A percentile compares a stretch with the other conserved stretches of the same genome.
Conservation (phyloP, 2,329 filamentous ascomycete species). For the Alternaria infectoria region DNA sequence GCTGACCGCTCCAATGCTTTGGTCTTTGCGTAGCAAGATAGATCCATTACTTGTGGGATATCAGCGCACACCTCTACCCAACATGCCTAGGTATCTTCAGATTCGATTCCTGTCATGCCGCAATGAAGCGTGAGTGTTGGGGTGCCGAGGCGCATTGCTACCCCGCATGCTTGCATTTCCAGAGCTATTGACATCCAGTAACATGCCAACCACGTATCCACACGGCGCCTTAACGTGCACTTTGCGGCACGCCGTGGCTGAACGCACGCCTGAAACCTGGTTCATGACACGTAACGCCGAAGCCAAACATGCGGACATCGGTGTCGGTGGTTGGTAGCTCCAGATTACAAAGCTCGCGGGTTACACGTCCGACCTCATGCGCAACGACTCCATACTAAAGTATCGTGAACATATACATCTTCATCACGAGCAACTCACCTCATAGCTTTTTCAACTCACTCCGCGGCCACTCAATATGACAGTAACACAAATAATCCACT, state of each 20-base stretch:
- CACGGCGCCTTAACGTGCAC: neutral
- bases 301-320: neutral
- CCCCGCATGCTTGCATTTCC: neutral
- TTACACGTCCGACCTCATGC: neutral
- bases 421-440: neutral
- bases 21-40: too few species aligned
- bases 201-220: neutral
- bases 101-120: accelerated
- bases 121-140: neutral
- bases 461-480: neutral
- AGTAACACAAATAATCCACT: constrained; percentile 5
- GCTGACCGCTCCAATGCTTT: accelerated
- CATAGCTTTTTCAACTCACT: neutral
- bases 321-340: neutral
- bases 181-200: neutral
- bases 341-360: neutral
- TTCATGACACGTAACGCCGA: neutral
- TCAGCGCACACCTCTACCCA: neutral
- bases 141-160: neutral
- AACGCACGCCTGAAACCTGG: neutral
- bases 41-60: neutral
- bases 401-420: neutral
- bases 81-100: too few species aligned
- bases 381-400: neutral
- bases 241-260: neutral